These are phyloP conservation scores for Rhodomyrtus psidioides DNA, from an alignment of 441 rosid genomes.

Conservation along the genomic window DNA sequence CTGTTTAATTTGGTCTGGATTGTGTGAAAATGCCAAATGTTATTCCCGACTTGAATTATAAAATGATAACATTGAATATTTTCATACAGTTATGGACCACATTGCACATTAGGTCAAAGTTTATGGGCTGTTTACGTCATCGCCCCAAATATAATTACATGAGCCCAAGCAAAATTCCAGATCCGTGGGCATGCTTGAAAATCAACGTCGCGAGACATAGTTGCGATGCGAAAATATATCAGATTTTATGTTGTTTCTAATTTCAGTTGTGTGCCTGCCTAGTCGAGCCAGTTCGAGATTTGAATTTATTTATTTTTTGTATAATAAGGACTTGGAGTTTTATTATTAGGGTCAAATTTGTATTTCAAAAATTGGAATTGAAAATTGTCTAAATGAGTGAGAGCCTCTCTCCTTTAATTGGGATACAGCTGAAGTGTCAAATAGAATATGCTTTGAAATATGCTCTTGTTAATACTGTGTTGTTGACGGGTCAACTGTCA, in stretches of 20 bases:
- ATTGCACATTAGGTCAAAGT: too few species aligned
- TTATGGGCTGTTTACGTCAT: too few species aligned
- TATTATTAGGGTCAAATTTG: not conserved
- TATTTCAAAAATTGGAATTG: not conserved
- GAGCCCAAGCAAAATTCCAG: too few species aligned
- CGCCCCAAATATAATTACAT: too few species aligned
- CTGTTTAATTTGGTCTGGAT: too few species aligned
- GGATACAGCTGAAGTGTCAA: not conserved
- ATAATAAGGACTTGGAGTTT: not conserved
- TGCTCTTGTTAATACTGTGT: not conserved
- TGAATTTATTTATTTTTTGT: not conserved
- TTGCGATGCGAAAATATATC: not conserved
- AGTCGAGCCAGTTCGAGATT: fast-evolving
- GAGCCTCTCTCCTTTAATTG: not conserved
- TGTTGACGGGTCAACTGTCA: not conserved
- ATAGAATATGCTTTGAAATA: not conserved
- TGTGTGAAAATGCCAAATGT: too few species aligned
- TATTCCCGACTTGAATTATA: too few species aligned
- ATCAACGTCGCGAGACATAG: fast-evolving
- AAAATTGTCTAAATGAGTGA: not conserved
- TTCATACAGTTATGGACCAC: too few species aligned
- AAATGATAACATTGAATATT: too few species aligned
- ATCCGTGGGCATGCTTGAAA: not conserved
- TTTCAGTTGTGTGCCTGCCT: not conserved
- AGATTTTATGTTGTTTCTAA: not conserved